These are phyloP conservation scores for Clausena lansium DNA, from an alignment of 345 rosid species.

Conservation along the genomic window DNA sequence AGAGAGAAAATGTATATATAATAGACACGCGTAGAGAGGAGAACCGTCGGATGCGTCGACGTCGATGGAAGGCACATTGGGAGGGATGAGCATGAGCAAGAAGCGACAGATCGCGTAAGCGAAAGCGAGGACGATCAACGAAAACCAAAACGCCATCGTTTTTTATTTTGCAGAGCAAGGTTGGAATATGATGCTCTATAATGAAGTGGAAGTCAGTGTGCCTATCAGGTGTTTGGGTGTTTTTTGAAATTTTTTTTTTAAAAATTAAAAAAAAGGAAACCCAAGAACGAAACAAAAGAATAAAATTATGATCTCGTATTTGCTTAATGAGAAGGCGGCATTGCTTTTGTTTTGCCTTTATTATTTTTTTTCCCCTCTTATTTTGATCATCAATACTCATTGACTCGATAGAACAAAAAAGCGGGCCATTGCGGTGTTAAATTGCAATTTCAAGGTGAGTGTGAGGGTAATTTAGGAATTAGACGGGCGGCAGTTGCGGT, in stretches of 20 bases:
- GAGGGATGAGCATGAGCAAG: constrained; percentile 85
- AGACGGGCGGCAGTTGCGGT: neutral
- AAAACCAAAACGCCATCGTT: constrained; percentile 87
- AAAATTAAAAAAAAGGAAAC: neutral
- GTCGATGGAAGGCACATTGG: constrained; percentile 88
- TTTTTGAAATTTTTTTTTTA: neutral
- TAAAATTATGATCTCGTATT: neutral
- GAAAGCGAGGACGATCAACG: constrained; percentile 70
- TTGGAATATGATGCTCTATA: neutral
- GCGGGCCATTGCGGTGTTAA: neutral
- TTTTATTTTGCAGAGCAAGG: neutral
- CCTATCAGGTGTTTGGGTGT: too few relatives aligned
- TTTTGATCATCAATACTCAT: neutral
- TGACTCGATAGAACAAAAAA: neutral
- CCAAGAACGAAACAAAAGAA: neutral
- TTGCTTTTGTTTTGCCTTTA: neutral
- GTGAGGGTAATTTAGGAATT: neutral
- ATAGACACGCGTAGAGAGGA: neutral
- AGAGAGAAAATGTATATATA: neutral
- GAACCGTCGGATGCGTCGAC: constrained; percentile 93
- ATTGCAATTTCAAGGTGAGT: neutral
- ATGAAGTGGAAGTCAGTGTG: too few relatives aligned
- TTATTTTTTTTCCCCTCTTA: neutral
- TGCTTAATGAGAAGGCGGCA: too few relatives aligned
- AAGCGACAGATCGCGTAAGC: constrained; percentile 93